A percentile compares a stretch with the other conserved stretches of the same genome.
These are phyloP conservation scores for Corylus avellana DNA, from an alignment of 306 rosid genomes.

Conservation along the genomic window DNA sequence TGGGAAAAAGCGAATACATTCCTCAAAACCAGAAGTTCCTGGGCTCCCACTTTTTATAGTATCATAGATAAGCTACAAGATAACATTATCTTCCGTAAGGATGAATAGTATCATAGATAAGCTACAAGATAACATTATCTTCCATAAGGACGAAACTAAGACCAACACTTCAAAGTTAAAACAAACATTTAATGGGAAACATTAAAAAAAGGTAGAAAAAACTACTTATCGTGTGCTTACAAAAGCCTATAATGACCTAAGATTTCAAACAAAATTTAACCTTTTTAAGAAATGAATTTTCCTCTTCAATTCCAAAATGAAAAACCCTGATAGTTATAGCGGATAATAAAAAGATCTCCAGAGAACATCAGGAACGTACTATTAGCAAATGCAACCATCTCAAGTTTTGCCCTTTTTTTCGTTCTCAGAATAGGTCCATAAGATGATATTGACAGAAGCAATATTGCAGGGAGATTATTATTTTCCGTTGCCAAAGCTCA, in stretches of 20 bases:
- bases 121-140: slow-evolving; percentile 54
- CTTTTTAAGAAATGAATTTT: background rate
- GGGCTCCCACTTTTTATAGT: slow-evolving; percentile 78
- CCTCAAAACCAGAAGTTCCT: slow-evolving; percentile 96
- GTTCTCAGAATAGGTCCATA: background rate
- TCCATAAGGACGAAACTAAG: slow-evolving; percentile 30
- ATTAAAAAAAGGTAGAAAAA: slow-evolving; percentile 13
- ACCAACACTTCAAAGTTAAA: background rate
- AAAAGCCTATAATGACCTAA: slow-evolving; percentile 1
- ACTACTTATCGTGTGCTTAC: background rate
- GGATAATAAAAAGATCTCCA: slow-evolving; percentile 17
- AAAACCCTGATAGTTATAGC: slow-evolving; percentile 7
- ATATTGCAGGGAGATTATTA: background rate
- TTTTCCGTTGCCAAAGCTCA: background rate
- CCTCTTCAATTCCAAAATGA: background rate
- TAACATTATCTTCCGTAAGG: slow-evolving; percentile 29
- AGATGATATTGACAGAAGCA: slow-evolving; percentile 10
- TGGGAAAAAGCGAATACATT: slow-evolving; percentile 88
- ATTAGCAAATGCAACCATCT: slow-evolving; percentile 2
- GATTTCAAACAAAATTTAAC: background rate
- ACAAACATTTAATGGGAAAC: slow-evolving; percentile 16
- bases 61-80: slow-evolving; percentile 86
- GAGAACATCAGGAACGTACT: slow-evolving; percentile 1
- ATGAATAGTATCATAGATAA: slow-evolving; percentile 76
- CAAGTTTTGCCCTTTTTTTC: background rate